These are phyloP conservation scores for Boechera stricta DNA, from an alignment of 345 rosid genomes.

Conservation along the genomic window DNA sequence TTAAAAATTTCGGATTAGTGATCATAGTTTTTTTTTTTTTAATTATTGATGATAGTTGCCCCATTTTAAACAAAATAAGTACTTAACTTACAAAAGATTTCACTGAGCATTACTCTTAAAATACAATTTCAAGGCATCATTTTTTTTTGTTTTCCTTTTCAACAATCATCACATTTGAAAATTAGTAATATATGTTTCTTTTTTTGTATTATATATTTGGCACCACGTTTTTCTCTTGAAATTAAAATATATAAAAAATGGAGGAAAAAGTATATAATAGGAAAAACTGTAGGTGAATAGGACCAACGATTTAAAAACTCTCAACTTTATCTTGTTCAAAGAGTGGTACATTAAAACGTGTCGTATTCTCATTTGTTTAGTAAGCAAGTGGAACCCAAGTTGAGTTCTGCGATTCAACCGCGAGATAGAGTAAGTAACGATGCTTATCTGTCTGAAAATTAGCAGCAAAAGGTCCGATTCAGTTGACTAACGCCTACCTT, in stretches of 20 bases:
- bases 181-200: constrained; percentile 4
- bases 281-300: background rate
- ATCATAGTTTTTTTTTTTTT: too few species aligned
- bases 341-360: constrained; percentile 8
- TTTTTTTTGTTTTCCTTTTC: background rate
- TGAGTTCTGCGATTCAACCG: constrained; percentile 22
- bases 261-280: background rate
- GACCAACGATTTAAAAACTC: constrained; percentile 17
- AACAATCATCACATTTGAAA: constrained; percentile 3
- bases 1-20: background rate
- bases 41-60: background rate
- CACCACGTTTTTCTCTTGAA: background rate
- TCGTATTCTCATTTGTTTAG: constrained; percentile 12
- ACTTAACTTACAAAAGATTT: background rate
- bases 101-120: background rate
- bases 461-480: constrained; percentile 18
- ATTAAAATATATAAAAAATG: background rate
- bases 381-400: constrained; percentile 31
- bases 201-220: constrained; percentile 6
- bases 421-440: background rate
- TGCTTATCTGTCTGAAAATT: constrained; percentile 30
- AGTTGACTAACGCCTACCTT: background rate
- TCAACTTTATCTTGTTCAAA: constrained; percentile 29
- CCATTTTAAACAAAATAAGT: background rate
- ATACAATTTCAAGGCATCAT: background rate